A percentile compares a stretch with the other conserved stretches of the same genome.
Evolutionary conservation across 225 moss, liverwort and hornwort species (phyloP).

Genomic region (Neckera pumila): DNA sequence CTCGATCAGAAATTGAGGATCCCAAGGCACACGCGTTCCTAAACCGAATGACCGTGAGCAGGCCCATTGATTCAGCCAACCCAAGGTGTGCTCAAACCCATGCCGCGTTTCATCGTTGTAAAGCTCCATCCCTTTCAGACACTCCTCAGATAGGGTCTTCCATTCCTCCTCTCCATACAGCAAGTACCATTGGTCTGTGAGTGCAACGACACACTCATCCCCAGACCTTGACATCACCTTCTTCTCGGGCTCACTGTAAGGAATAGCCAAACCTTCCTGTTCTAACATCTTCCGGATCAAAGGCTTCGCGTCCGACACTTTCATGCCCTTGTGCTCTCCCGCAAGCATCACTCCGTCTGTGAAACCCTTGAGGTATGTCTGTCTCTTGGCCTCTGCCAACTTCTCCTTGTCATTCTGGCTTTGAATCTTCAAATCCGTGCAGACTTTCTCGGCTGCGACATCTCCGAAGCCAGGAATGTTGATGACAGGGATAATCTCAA

Average conservation of each 20-base stretch:
- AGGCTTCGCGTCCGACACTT: slow-evolving; percentile 71
- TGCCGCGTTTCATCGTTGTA: slow-evolving; percentile 51
- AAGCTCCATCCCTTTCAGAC: slow-evolving; percentile 48
- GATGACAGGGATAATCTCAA: slow-evolving; percentile 71
- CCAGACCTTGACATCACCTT: slow-evolving; percentile 99
- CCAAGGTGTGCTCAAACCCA: slow-evolving; percentile 72
- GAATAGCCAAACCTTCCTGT: slow-evolving; percentile 42
- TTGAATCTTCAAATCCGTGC: slow-evolving; percentile 72
- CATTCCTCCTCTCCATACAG: slow-evolving; percentile 63
- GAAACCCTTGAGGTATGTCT: slow-evolving; percentile 85
- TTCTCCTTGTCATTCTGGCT: slow-evolving; percentile 98
- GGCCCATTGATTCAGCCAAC: slow-evolving; percentile 93
- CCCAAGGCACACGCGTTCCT: slow-evolving; percentile 94
- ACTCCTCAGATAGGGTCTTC: slow-evolving; percentile 36
- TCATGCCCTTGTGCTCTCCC: slow-evolving; percentile 66
- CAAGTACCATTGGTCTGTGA: slow-evolving; percentile 96
- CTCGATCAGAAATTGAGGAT: slow-evolving; percentile 79
- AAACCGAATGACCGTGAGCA: slow-evolving; percentile 92
- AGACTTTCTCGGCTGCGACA: slow-evolving; percentile 70
- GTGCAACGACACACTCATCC: slow-evolving; percentile 94
- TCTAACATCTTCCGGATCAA: slow-evolving; percentile 56
- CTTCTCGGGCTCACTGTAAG: slow-evolving; percentile 89
- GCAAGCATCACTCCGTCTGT: slow-evolving; percentile 73
- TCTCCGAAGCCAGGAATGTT: slow-evolving; percentile 82
- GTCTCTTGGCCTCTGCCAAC: slow-evolving; percentile 80